phyloP scores from a whole-genome alignment of 139 green algal species.

The Dunaliella sp. region DNA sequence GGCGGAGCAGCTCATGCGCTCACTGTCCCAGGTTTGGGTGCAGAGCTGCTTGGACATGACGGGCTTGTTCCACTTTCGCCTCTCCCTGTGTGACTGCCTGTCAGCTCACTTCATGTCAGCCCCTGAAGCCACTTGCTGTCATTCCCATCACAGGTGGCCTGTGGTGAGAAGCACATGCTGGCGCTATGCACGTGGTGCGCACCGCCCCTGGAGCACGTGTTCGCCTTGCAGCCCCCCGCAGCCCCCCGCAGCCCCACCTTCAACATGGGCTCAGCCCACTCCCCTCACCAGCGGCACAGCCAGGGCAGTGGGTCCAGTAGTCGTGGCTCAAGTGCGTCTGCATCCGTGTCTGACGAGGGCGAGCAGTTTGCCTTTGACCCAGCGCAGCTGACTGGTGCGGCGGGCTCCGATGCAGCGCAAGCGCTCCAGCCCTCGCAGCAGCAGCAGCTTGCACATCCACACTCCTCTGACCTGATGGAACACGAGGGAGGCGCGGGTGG shows the following conservation, averaged over 20 bases:
- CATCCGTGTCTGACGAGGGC: background rate
- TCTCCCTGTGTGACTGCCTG: no score
- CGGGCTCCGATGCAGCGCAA: no score
- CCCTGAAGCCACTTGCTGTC: no score
- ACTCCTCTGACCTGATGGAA: background rate
- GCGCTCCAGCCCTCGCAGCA: no score
- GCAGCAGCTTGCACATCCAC: no score
- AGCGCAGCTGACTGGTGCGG: no score
- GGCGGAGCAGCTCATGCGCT: no score
- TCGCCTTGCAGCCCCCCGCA: constrained; percentile 15
- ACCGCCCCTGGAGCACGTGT: constrained; percentile 40
- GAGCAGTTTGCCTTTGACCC: background rate
- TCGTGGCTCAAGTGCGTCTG: background rate
- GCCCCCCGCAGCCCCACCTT: background rate
- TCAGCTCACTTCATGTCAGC: no score
- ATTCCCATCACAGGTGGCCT: background rate
- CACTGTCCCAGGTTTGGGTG: no score
- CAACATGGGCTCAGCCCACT: no score
- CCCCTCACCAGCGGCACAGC: background rate
- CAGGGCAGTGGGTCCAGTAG: background rate
- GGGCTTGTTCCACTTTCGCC: no score
- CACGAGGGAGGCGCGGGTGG: background rate
- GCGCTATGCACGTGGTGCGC: constrained; percentile 69
- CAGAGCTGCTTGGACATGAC: no score
- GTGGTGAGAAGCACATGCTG: constrained; percentile 88